These are phyloP conservation scores for Rhizopus sp. DNA, from an alignment of 371 early-diverging fungal species.

Conservation along the genomic window DNA sequence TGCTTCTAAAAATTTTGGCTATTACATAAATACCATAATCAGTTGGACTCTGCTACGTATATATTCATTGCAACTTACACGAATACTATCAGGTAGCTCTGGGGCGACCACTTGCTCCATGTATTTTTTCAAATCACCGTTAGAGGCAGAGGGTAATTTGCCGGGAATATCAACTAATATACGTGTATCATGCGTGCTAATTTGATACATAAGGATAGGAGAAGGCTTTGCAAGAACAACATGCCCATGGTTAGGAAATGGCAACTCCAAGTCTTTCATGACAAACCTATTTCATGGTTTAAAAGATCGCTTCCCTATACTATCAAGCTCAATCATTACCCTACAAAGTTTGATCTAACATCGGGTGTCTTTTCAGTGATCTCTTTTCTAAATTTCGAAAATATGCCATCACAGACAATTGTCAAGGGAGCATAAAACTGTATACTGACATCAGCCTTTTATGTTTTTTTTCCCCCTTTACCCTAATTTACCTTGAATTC, in stretches of 20 bases:
- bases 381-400: constrained; percentile 90
- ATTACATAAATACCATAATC: constrained; percentile 4
- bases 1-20: constrained; percentile 67
- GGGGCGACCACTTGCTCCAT: constrained; percentile 57
- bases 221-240: constrained; percentile 83
- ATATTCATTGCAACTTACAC: constrained; percentile 37
- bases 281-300: constrained; percentile 38
- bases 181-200: constrained; percentile 83
- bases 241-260: constrained; percentile 85
- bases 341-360: constrained; percentile 80
- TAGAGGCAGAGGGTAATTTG: constrained; percentile 66
- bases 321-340: constrained; percentile 39
- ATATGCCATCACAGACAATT: constrained; percentile 88
- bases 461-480: not conserved
- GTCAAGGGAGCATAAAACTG: constrained; percentile 73
- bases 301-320: not conserved
- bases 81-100: constrained; percentile 64
- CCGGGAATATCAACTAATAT: constrained; percentile 91
- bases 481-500: constrained; percentile 18
- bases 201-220: constrained; percentile 89
- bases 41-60: not conserved
- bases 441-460: not conserved
- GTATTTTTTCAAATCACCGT: constrained; percentile 63
- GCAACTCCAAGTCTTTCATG: constrained; percentile 67
- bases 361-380: constrained; percentile 59